Percentiles rank a stretch among this genome's conserved stretches.
These are phyloP conservation scores for Bonia amplexicaulis DNA, from an alignment of 176 grass and related monocot species.

Conservation along the genomic window DNA sequence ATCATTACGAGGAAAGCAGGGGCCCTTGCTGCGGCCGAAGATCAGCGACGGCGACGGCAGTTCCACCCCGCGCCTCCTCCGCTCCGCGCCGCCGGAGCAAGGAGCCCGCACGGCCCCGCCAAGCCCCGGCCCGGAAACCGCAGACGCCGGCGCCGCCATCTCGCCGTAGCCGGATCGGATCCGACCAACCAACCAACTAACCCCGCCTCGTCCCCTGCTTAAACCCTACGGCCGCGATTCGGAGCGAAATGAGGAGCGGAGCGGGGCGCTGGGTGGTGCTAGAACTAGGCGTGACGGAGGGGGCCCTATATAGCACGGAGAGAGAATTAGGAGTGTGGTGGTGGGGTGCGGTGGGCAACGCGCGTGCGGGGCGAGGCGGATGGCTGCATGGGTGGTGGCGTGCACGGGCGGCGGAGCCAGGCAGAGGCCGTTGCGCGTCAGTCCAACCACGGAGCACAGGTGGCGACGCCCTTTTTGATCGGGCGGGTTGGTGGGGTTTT, in stretches of 20 bases:
- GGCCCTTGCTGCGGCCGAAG: neutral
- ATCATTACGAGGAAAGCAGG: constrained; percentile 31
- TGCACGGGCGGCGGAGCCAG: neutral
- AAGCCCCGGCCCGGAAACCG: constrained; percentile 40
- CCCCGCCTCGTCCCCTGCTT: neutral
- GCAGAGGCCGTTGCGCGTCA: constrained; percentile 29
- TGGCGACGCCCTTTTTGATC: neutral
- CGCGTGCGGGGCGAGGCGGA: neutral
- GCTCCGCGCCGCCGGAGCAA: neutral
- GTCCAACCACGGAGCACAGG: neutral
- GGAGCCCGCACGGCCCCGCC: constrained; percentile 24
- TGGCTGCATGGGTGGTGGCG: constrained; percentile 16
- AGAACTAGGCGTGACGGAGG: neutral
- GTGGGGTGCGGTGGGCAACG: neutral
- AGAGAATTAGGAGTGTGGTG: neutral
- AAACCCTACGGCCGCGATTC: constrained; percentile 16
- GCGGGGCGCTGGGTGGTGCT: neutral
- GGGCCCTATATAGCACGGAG: constrained; percentile 28
- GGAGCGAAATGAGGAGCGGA: constrained; percentile 10
- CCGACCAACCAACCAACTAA: neutral
- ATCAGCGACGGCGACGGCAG: constrained; percentile 1
- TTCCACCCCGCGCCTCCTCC: constrained; percentile 10
- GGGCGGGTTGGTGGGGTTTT: neutral
- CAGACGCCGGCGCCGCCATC: constrained; percentile 39
- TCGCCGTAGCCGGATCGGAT: constrained; percentile 12